Evolutionary conservation across 192 early-diverging fungal genomes (phyloP), one percentile per base, ranked within the genome.

Genomic region (Linnemannia hyalina): DNA sequence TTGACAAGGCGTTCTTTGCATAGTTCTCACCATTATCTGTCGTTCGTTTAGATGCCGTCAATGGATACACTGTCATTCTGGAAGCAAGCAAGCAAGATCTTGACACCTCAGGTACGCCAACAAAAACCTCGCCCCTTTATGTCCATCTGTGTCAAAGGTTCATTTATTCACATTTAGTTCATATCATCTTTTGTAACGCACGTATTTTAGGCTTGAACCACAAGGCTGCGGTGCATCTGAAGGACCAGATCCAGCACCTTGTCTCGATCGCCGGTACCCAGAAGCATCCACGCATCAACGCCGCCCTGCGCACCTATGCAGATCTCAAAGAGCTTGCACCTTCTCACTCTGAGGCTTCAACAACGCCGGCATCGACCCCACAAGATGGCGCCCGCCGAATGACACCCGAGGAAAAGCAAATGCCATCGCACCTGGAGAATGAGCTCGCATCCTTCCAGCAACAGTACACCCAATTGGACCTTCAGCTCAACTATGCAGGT

Each of bases 61-160:
- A 18, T 6, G 70, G 52, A 29, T 85, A 76, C 40, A 76, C 83
- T 4, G 32, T 68, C 57, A 36, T 80, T 26, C 68, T 85, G 29
- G 65, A 76, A 36, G 26, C 42, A 15, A 77, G 77, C 68, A 74
- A 69, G 46, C 32, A 57, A 20, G 76, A 55, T 57, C 49, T 75
- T 13, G 83, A 85, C 46, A 80, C 83, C 4, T 52, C 83, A 74
- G 78, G 83, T 85, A 80, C 15, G 15, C 29, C 5, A 42, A 57
- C 9, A 46, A 16, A 6, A 40, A 40, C 38, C 38, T 40, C 38
- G 3, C 38, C 38, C 38, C 6, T 5, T 40, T 40, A 40, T 4
- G 38, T 40, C 38, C 38, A 35, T 1, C 38, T 23, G 13, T 57
- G 1, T 18, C 5, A 75, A 36, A 60, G 52, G 20, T 10, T n/a